phyloP scores from a whole-genome alignment of 2,329 filamentous ascomycete genomes.

The Peltaster fructicola region DNA sequence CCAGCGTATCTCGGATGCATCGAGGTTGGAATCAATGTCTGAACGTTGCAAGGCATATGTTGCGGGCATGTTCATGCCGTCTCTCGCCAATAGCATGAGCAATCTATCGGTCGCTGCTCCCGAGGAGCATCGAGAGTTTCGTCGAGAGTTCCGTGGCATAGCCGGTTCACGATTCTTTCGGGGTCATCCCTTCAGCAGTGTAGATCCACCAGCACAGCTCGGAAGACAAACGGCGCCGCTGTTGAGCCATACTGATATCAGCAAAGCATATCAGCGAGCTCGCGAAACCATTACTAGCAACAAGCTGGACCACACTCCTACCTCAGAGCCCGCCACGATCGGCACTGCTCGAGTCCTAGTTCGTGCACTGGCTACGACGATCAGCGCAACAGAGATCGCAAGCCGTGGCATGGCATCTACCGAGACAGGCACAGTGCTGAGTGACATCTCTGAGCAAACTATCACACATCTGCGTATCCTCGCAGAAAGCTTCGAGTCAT shows the following conservation, averaged over 20 bases:
- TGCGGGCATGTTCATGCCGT: conserved; percentile 12
- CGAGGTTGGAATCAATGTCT: no score
- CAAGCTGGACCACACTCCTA: conserved; percentile 18
- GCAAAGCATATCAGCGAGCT: conserved; percentile 38
- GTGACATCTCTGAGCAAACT: conserved; percentile 67
- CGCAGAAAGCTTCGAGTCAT: conserved; percentile 74
- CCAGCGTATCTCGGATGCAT: no score
- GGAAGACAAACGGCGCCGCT: conserved; percentile 2
- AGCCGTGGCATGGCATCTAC: conserved; percentile 57
- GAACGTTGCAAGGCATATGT: no score
- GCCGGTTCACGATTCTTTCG: no score
- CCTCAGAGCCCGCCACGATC: conserved; percentile 6
- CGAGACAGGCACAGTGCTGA: conserved; percentile 50
- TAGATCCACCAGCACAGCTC: no score
- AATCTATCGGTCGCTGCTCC: no score
- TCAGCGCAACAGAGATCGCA: conserved; percentile 77
- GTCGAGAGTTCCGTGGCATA: no score
- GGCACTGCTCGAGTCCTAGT: conserved; percentile 12
- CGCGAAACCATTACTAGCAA: conserved; percentile 38
- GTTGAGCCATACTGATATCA: conserved; percentile 19
- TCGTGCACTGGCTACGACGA: conserved; percentile 56
- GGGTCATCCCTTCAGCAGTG: no score
- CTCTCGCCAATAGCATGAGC: conserved; percentile 14
- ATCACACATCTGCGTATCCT: conserved; percentile 78
- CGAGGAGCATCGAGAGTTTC: no score